Percentiles rank a stretch among this genome's conserved stretches.
Conservation (phyloP, 352 stramenopile genomes). For the Plasmopara muralis region DNA sequence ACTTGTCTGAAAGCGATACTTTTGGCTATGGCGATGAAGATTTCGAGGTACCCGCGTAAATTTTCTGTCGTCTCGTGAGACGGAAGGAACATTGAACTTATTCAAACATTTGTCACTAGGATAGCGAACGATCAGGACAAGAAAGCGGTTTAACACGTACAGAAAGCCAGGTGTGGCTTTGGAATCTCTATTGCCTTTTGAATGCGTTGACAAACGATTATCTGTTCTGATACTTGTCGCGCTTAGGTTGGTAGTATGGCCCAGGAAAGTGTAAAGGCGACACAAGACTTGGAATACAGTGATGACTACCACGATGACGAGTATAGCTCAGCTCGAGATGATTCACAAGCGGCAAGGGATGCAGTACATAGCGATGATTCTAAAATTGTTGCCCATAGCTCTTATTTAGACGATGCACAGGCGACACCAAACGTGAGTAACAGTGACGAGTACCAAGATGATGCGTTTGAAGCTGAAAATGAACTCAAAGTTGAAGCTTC, state of each 20-base stretch:
- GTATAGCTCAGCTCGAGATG: background rate
- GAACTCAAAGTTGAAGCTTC: background rate
- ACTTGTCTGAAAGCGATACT: slow-evolving; percentile 23
- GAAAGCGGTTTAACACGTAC: background rate
- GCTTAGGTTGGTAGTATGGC: background rate
- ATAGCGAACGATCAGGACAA: slow-evolving; percentile 11
- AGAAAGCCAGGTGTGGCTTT: background rate
- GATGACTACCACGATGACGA: background rate
- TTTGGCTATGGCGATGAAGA: slow-evolving; percentile 78
- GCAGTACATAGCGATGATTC: background rate
- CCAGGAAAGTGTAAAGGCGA: background rate
- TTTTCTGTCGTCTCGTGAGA: background rate
- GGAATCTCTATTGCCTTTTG: background rate
- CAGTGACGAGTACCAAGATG: slow-evolving; percentile 33
- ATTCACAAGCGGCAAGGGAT: background rate
- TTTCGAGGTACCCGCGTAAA: slow-evolving; percentile 39
- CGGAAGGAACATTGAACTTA: background rate
- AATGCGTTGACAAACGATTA: background rate
- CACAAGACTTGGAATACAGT: background rate
- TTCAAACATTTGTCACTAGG: slow-evolving; percentile 3
- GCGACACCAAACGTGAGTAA: slow-evolving; percentile 5
- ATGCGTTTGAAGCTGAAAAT: slow-evolving; percentile 34
- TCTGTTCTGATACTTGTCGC: background rate
- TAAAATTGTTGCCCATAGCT: background rate
- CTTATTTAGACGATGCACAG: background rate